Conservation (phyloP, 805 yeast genomes). For the Schizosaccharomyces lindneri region DNA sequence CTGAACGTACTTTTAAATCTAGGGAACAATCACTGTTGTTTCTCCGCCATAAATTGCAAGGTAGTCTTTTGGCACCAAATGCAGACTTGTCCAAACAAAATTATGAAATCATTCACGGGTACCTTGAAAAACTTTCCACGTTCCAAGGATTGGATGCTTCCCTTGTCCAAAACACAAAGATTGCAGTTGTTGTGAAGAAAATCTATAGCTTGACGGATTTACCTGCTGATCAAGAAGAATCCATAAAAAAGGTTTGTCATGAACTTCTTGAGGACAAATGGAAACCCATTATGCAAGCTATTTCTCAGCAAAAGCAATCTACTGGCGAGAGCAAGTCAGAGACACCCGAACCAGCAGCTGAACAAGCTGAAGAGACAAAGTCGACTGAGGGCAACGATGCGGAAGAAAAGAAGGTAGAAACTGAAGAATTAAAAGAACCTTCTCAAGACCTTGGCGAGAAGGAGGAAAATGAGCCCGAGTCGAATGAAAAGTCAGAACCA, state of each 20-base stretch:
- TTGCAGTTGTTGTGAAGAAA: neutral
- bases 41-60: neutral
- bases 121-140: neutral
- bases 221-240: neutral
- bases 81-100: neutral
- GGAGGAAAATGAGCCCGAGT: neutral
- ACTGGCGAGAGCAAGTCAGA: neutral
- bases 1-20: neutral
- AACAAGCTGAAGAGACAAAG: neutral
- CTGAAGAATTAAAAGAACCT: neutral
- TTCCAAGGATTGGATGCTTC: neutral
- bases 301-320: neutral
- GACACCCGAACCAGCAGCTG: neutral
- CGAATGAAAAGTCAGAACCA: neutral
- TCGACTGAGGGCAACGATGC: neutral
- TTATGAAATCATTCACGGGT: neutral
- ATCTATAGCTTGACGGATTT: neutral
- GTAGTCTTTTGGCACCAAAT: neutral
- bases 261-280: neutral
- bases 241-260: neutral
- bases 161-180: neutral
- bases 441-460: neutral
- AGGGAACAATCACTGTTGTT: neutral
- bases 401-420: neutral
- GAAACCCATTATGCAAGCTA: neutral